A percentile compares a stretch with the other conserved stretches of the same genome.
Conservation (phyloP, 805 yeast genomes). For the Naumovozyma dairenensis region DNA sequence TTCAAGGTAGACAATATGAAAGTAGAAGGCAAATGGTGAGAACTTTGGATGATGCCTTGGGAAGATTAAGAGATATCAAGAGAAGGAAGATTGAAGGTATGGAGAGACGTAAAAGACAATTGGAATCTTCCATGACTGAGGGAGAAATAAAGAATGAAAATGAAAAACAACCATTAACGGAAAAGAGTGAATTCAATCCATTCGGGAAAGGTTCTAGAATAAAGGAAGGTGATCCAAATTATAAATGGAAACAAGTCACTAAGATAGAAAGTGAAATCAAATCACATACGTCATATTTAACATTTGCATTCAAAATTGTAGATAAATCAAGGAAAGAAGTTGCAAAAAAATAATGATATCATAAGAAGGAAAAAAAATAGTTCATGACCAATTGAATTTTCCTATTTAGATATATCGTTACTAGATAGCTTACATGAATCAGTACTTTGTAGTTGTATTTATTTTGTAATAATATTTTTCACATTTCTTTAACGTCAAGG, state of each 20-base stretch:
- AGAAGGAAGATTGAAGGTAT: conserved; percentile 58
- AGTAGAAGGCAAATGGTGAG: conserved; percentile 83
- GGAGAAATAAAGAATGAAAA: conserved; percentile 18
- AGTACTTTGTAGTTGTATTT: too few relatives aligned
- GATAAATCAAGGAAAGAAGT: conserved; percentile 15
- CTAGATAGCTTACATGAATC: too few relatives aligned
- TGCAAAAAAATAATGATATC: conserved; percentile 3
- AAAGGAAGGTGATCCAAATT: conserved; percentile 76
- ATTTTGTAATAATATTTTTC: too few relatives aligned
- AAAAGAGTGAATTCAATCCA: conserved; percentile 64
- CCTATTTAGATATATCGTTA: too few relatives aligned
- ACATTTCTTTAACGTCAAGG: too few relatives aligned
- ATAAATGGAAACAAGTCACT: conserved; percentile 76
- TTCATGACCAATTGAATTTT: too few relatives aligned
- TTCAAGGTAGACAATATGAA: conserved; percentile 78
- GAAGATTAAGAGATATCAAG: conserved; percentile 71
- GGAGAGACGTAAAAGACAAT: conserved; percentile 39
- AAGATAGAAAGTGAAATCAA: conserved; percentile 77
- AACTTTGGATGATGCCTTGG: conserved; percentile 68
- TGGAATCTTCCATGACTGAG: conserved; percentile 19
- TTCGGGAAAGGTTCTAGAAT: conserved; percentile 85
- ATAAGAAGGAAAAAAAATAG: not conserved
- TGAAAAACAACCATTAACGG: conserved; percentile 24
- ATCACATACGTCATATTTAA: conserved; percentile 86
- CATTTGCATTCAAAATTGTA: conserved; percentile 61